A percentile compares a stretch with the other conserved stretches of the same genome.
These are phyloP conservation scores for Didymella lethalis DNA, from an alignment of 2,329 filamentous ascomycete genomes.

Conservation along the genomic window DNA sequence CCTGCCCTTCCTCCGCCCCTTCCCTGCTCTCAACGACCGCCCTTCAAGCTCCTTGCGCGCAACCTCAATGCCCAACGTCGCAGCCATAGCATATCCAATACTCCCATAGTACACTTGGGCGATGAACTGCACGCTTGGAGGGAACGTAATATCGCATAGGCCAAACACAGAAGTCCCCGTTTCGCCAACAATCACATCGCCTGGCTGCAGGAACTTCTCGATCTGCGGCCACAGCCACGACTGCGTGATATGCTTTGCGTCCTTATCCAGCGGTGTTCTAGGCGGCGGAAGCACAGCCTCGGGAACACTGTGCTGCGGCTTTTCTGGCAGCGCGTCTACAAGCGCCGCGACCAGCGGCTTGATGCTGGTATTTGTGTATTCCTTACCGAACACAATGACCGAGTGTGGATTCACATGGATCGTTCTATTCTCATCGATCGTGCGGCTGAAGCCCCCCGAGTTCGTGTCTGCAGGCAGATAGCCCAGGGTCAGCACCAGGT, in stretches of 20 bases:
- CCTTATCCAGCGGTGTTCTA: conserved; percentile 40
- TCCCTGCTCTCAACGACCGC: neutral
- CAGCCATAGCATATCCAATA: conserved; percentile 55
- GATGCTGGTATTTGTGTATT: conserved; percentile 45
- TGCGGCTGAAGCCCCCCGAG: conserved; percentile 52
- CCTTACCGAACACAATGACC: conserved; percentile 49
- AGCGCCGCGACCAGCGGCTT: conserved; percentile 49
- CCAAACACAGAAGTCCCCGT: conserved; percentile 54
- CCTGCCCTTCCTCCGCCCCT: conserved; percentile 33
- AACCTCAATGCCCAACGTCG: conserved; percentile 53
- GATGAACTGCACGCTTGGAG: conserved; percentile 39
- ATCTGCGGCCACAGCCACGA: conserved; percentile 56
- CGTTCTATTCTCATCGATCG: conserved; percentile 38
- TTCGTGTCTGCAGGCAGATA: conserved; percentile 55
- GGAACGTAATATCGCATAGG: conserved; percentile 47
- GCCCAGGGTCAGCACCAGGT: conserved; percentile 52
- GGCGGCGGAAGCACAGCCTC: conserved; percentile 40
- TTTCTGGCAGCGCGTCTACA: conserved; percentile 30
- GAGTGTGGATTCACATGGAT: conserved; percentile 51
- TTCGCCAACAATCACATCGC: conserved; percentile 53
- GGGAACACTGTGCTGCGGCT: conserved; percentile 33
- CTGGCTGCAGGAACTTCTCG: conserved; percentile 45
- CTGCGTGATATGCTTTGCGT: conserved; percentile 53
- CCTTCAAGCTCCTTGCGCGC: conserved; percentile 59
- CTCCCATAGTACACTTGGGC: conserved; percentile 56